A percentile compares a stretch with the other conserved stretches of the same genome.
Evolutionary conservation across 176 grass and related monocot species (phyloP).

Genomic region (Musa itinerans): DNA sequence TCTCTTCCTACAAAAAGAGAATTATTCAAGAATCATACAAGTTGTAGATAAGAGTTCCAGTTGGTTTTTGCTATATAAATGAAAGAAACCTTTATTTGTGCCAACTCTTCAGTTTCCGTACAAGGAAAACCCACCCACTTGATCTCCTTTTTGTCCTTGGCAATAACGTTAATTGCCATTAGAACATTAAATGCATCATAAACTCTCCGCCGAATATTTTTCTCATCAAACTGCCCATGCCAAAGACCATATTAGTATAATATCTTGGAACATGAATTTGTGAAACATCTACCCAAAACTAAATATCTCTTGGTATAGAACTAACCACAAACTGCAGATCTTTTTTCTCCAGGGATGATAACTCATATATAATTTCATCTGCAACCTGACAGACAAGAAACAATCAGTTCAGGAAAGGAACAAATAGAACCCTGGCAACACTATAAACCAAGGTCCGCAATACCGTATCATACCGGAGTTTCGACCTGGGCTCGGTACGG

Average conservation of each 20-base stretch:
- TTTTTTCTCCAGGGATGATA: conserved; percentile 40
- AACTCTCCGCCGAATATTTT: conserved; percentile 86
- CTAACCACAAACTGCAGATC: conserved; percentile 50
- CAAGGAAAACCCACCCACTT: conserved; percentile 84
- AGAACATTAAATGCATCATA: conserved; percentile 99
- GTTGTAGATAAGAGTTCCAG: not conserved
- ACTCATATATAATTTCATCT: conserved; percentile 75
- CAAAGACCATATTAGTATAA: conserved; percentile 19
- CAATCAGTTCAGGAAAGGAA: conserved; percentile 23
- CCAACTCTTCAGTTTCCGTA: conserved; percentile 46
- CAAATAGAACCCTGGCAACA: conserved; percentile 8
- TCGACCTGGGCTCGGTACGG: no score
- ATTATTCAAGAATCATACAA: conserved; percentile 3
- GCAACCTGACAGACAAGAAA: conserved; percentile 49
- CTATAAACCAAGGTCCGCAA: no score
- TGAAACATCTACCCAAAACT: conserved; percentile 4
- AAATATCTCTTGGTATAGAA: conserved; percentile 13
- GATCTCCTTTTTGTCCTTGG: conserved; percentile 89
- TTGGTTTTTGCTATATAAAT: not conserved
- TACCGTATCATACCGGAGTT: no score
- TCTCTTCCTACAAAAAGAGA: conserved; percentile 41
- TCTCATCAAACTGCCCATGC: conserved; percentile 84
- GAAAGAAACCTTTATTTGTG: conserved; percentile 65
- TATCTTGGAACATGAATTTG: conserved; percentile 9
- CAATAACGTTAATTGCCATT: conserved; percentile 78